Conservation (phyloP, 345 rosid species). For the Hibiscus trionum region DNA sequence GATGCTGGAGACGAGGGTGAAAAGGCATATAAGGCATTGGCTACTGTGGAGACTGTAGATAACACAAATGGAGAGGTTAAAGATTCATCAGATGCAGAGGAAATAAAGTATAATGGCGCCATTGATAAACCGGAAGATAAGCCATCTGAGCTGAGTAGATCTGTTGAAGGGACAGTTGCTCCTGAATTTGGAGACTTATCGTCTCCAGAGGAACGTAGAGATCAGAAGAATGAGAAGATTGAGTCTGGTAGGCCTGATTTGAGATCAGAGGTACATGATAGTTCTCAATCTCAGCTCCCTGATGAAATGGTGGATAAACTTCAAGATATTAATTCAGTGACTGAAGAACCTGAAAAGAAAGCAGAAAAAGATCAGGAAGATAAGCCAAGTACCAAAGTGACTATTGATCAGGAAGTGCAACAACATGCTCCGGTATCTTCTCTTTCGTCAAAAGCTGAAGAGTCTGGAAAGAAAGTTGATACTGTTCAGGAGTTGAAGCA, state of each 20-base stretch:
- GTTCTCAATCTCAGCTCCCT: slow-evolving; percentile 19
- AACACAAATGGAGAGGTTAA: slow-evolving; percentile 17
- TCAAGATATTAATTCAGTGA: slow-evolving; percentile 20
- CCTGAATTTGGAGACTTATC: slow-evolving; percentile 15
- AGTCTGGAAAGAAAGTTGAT: slow-evolving; percentile 19
- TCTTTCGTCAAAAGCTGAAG: slow-evolving; percentile 3
- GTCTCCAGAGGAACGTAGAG: slow-evolving; percentile 18
- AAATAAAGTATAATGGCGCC: slow-evolving; percentile 5
- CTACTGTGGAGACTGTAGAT: not conserved
- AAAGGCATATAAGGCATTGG: not conserved
- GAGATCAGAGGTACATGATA: slow-evolving; percentile 16
- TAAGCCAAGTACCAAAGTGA: slow-evolving; percentile 19
- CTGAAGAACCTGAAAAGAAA: slow-evolving; percentile 27
- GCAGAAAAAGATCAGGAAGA: slow-evolving; percentile 15
- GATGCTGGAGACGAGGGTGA: slow-evolving; percentile 6
- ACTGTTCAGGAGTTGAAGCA: slow-evolving; percentile 23
- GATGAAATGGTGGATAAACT: slow-evolving; percentile 23
- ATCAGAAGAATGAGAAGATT: slow-evolving; percentile 19
- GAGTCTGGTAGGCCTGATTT: slow-evolving; percentile 12
- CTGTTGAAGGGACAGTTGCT: slow-evolving; percentile 17
- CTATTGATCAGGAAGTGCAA: slow-evolving; percentile 7
- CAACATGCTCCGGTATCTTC: not conserved
- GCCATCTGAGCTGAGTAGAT: slow-evolving; percentile 8
- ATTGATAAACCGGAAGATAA: slow-evolving; percentile 3
- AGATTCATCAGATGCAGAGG: slow-evolving; percentile 9